phyloP scores from a whole-genome alignment of 192 early-diverging fungal species.

The Backusella tuberculispora region DNA sequence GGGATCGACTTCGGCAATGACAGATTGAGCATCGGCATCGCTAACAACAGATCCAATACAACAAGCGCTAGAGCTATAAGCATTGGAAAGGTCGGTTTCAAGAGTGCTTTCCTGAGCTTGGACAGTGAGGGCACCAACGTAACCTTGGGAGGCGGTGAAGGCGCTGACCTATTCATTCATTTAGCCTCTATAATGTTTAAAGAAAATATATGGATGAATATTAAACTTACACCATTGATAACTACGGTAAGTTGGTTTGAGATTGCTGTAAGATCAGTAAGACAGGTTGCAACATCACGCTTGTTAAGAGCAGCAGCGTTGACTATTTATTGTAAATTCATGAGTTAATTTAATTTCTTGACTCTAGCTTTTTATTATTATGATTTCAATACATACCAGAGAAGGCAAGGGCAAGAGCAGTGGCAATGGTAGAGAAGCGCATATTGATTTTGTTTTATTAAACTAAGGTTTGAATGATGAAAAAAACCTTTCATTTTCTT shows the following conservation, averaged over 20 bases:
- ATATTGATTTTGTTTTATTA: constrained; percentile 11
- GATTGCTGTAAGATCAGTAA: neutral
- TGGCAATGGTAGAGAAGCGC: constrained; percentile 6
- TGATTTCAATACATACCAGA: neutral
- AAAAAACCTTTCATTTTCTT: neutral
- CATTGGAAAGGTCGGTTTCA: no score
- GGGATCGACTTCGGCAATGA: neutral
- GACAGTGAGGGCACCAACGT: no score
- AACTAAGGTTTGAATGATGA: neutral
- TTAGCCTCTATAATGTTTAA: no score
- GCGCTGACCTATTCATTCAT: no score
- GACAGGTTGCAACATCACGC: neutral
- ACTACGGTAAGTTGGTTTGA: neutral
- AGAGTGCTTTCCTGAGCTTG: no score
- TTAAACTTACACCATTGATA: neutral
- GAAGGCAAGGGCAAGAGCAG: constrained; percentile 5
- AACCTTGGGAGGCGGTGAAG: no score
- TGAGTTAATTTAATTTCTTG: neutral
- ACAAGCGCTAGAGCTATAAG: no score
- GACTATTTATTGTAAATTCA: neutral
- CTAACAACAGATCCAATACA: no score
- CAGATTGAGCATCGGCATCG: neutral
- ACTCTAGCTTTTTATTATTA: neutral
- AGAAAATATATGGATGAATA: no score
- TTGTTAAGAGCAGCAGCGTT: neutral